Evolutionary conservation across 352 stramenopile genomes (phyloP).

Genomic region (Pythium myriotylum): DNA sequence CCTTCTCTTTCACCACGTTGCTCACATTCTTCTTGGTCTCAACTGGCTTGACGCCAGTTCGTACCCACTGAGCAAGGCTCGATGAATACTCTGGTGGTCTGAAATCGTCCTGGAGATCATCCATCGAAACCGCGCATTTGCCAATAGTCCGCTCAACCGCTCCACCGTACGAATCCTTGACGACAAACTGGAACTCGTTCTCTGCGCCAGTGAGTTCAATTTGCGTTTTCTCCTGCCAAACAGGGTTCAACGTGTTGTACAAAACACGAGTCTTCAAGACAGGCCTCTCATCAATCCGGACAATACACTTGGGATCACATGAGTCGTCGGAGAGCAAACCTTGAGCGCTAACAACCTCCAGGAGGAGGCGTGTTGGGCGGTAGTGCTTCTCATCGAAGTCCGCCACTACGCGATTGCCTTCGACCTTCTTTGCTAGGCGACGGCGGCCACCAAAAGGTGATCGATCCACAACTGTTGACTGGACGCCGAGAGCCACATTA

Average conservation of each 20-base stretch:
- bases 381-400: conserved; percentile 71
- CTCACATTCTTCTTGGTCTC: conserved; percentile 87
- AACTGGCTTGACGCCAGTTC: conserved; percentile 71
- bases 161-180: conserved; percentile 85
- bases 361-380: conserved; percentile 51
- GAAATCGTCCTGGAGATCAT: conserved; percentile 78
- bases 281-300: conserved; percentile 67
- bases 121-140: conserved; percentile 75
- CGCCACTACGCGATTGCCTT: conserved; percentile 63
- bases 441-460: conserved; percentile 77
- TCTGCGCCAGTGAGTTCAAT: conserved; percentile 52
- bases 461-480: conserved; percentile 81
- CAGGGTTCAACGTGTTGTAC: conserved; percentile 85
- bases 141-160: conserved; percentile 79
- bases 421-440: conserved; percentile 67
- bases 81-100: conserved; percentile 72
- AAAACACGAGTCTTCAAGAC: conserved; percentile 77
- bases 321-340: conserved; percentile 74
- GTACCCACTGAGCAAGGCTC: conserved; percentile 78
- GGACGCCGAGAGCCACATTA: conserved; percentile 72
- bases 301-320: conserved; percentile 76
- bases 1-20: conserved; percentile 71
- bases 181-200: conserved; percentile 72
- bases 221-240: conserved; percentile 80
- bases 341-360: conserved; percentile 77